Evolutionary conservation across 306 rosid species (phyloP).

Genomic region (Sechiopsis laciniata): DNA sequence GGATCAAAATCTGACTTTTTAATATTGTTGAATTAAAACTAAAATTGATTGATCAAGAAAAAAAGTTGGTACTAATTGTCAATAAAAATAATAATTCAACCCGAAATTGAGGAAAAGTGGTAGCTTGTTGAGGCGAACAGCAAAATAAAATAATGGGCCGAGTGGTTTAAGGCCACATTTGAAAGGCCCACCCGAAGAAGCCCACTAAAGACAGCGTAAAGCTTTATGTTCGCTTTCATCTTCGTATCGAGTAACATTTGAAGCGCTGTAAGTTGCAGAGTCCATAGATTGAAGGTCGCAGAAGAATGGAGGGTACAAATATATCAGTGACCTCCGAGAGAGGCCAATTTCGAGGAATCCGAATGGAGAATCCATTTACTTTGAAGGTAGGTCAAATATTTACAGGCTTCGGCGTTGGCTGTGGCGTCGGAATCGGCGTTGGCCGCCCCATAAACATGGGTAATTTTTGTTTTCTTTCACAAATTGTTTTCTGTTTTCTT

Average conservation of each 20-base stretch:
- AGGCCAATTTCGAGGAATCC: constrained; percentile 33
- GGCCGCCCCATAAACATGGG: constrained; percentile 93
- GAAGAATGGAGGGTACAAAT: constrained; percentile 48
- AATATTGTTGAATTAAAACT: too few species aligned
- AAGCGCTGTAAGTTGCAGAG: constrained; percentile 5
- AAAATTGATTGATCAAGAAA: too few species aligned
- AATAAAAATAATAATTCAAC: too few species aligned
- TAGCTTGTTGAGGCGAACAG: too few species aligned
- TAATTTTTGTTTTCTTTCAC: constrained; percentile 21
- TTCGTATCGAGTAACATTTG: not conserved
- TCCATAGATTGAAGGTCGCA: constrained; percentile 20
- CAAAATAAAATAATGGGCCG: too few species aligned
- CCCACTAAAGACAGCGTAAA: not conserved
- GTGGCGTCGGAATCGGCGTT: constrained; percentile 90
- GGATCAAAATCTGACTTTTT: too few species aligned
- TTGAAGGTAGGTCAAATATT: constrained; percentile 91
- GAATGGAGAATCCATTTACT: constrained; percentile 77
- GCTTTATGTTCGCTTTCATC: not conserved
- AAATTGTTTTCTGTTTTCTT: not conserved
- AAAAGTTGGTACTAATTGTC: too few species aligned
- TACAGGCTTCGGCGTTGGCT: constrained; percentile 91
- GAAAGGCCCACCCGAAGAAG: too few species aligned
- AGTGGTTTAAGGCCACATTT: too few species aligned
- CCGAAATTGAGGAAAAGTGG: too few species aligned
- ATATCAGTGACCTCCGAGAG: constrained; percentile 27